Percentiles rank a stretch among this genome's conserved stretches.
Conservation (phyloP, 306 rosid genomes). For the Cucumis cinereus region DNA sequence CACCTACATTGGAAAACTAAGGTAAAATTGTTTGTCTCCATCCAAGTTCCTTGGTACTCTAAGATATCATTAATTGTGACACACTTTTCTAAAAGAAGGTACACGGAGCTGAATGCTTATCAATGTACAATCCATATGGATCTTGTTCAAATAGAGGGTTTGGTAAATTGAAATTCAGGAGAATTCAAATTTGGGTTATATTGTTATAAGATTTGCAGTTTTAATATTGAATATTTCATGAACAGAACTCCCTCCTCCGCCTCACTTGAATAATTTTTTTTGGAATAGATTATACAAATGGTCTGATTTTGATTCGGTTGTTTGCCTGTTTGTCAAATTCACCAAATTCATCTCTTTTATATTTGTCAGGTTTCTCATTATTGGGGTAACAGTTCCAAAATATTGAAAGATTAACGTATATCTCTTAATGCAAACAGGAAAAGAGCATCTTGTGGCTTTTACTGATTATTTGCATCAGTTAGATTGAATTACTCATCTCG, state of each 20-base stretch:
- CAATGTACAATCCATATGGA: neutral
- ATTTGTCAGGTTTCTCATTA: neutral
- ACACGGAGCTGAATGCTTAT: neutral
- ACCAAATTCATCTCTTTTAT: neutral
- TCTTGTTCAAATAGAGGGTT: neutral
- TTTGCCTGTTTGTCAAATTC: neutral
- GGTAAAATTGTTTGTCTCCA: conserved; percentile 20
- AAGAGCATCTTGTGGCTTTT: neutral
- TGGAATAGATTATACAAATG: neutral
- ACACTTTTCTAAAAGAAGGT: neutral
- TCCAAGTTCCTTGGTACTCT: neutral
- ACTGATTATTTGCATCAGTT: too few relatives aligned
- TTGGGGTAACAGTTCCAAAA: neutral
- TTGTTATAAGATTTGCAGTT: neutral
- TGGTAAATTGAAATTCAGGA: neutral
- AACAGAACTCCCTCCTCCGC: neutral
- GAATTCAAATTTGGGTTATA: neutral
- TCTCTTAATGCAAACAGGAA: neutral
- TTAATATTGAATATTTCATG: neutral
- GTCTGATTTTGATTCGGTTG: neutral
- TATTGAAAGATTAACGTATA: neutral
- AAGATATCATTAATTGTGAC: neutral
- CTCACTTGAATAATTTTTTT: neutral
- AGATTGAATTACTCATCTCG: neutral
- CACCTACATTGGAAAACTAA: conserved; percentile 79